These are phyloP conservation scores for Tagetes erecta DNA, from an alignment of 129 eudicot species.

Conservation along the genomic window DNA sequence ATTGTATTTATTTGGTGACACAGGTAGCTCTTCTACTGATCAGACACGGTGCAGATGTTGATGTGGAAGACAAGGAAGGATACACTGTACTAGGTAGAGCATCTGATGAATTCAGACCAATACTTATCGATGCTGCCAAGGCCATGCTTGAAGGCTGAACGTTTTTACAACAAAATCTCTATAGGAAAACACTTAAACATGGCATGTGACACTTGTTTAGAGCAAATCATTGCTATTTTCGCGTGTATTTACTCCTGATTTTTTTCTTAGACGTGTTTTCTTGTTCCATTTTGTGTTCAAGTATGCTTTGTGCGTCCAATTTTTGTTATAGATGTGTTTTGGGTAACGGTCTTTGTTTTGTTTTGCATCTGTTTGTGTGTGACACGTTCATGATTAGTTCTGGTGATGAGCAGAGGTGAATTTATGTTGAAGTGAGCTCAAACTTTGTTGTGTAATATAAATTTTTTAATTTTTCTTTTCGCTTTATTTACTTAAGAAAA, in stretches of 20 bases:
- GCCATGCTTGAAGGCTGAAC: slow-evolving; percentile 85
- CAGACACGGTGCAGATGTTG: slow-evolving; percentile 96
- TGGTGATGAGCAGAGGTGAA: no score
- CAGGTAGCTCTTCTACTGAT: slow-evolving; percentile 85
- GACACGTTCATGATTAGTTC: no score
- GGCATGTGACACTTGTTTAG: slow-evolving; percentile 9
- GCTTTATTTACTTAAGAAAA: no score
- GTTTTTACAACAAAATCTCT: slow-evolving; percentile 11
- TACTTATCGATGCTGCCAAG: slow-evolving; percentile 75
- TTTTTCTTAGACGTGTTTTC: neutral
- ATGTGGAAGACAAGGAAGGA: slow-evolving; percentile 87
- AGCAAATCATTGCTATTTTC: slow-evolving; percentile 5
- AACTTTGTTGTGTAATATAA: no score
- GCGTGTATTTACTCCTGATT: neutral
- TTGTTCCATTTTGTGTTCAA: neutral
- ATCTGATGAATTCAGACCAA: slow-evolving; percentile 56
- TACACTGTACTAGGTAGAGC: slow-evolving; percentile 95
- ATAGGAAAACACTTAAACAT: slow-evolving; percentile 15
- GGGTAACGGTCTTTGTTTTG: no score
- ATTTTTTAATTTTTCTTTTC: no score
- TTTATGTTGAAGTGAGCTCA: no score
- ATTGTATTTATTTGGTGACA: slow-evolving; percentile 20
- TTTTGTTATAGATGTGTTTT: no score
- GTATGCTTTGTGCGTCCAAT: no score
- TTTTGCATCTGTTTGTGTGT: no score